Percentiles rank a stretch among this genome's conserved stretches.
Evolutionary conservation across 805 yeast genomes (phyloP).

Genomic region (Scheffersomyces amazonensis): DNA sequence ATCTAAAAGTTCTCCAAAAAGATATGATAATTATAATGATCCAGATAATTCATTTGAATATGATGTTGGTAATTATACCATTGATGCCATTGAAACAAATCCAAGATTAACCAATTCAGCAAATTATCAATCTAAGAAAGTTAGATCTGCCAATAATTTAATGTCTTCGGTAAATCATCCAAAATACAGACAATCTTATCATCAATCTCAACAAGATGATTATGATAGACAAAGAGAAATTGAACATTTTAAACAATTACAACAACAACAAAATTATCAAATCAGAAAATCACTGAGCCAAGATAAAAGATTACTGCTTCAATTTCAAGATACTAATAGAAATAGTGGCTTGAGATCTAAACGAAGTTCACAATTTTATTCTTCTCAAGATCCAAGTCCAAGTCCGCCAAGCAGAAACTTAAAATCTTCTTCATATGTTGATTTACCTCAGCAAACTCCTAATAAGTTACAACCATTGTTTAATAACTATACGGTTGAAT

Average conservation of each 20-base stretch:
- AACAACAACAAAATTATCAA: constrained; percentile 29
- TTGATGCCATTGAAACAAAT: constrained; percentile 21
- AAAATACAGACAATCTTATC: constrained; percentile 11
- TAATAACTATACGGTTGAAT: constrained; percentile 21
- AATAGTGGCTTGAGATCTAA: background rate
- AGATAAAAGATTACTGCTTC: constrained; percentile 9
- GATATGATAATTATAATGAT: constrained; percentile 3
- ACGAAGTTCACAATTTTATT: background rate
- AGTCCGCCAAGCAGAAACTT: background rate
- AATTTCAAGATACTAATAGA: constrained; percentile 5
- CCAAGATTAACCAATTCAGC: constrained; percentile 1
- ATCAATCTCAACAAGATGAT: constrained; percentile 17
- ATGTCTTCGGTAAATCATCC: constrained; percentile 16
- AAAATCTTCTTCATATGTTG: constrained; percentile 17
- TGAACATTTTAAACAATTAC: constrained; percentile 25
- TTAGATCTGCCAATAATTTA: constrained; percentile 12
- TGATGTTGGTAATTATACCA: constrained; percentile 17
- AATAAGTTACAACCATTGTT: constrained; percentile 8
- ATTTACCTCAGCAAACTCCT: constrained; percentile 7
- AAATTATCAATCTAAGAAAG: constrained; percentile 7
- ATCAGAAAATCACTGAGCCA: constrained; percentile 16
- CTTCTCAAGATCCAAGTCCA: background rate
- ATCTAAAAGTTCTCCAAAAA: constrained; percentile 9
- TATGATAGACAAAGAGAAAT: constrained; percentile 25
- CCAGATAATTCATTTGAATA: constrained; percentile 14